Base-by-base conservation (phyloP, 805 yeast genomes). In the Saccharomycopsis fermentans region DNA sequence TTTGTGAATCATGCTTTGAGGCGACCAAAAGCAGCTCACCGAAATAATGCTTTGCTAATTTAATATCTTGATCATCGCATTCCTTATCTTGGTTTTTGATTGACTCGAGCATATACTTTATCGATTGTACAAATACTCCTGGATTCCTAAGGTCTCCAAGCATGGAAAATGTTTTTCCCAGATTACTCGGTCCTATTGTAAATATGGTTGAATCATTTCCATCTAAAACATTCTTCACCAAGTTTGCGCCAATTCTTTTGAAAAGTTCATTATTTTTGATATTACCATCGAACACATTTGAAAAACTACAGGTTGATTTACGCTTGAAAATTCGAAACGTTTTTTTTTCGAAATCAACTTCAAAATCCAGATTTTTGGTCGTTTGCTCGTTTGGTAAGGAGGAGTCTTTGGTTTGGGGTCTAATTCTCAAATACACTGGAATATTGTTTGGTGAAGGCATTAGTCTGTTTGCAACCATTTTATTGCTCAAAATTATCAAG, bases 181-280 rank as follows among this genome's bases (percentile, higher is more conserved):
- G 73, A 35, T 79, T 79, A 0, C 83, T 76, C 27, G 84, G 79
- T 0, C 85, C 85, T 64, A 81, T 64, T 0, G 82, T 74, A 62
- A 81, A 77, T 34, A 79, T 62, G 11, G 75, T 66, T 17, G 77
- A 72, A 62, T 81, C 83, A 21, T 70, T 40, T 11, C 61, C 61
- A 12, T 52, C 26, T 32, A 58, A 35, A 14, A 61, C 58, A 24
- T 59, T 56, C 19, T 54, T 39, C 11, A 60, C 59, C 37, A 60
- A 55, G 5, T 19, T 17, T 3, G 62, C 54, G 14, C 58, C 60
- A 16, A 52, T 21, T 21, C 14, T 16, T 11, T 69, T 67, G 67
- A 73, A 79, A 2, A 77, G 64, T 16, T 74, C 72, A 26, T 64
- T 58, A 52, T 77, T 79, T 16, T 63, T 54, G 0, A 71, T 58